phyloP scores from a whole-genome alignment of 768 basidiomycete genomes.

The Lactarius quietus region DNA sequence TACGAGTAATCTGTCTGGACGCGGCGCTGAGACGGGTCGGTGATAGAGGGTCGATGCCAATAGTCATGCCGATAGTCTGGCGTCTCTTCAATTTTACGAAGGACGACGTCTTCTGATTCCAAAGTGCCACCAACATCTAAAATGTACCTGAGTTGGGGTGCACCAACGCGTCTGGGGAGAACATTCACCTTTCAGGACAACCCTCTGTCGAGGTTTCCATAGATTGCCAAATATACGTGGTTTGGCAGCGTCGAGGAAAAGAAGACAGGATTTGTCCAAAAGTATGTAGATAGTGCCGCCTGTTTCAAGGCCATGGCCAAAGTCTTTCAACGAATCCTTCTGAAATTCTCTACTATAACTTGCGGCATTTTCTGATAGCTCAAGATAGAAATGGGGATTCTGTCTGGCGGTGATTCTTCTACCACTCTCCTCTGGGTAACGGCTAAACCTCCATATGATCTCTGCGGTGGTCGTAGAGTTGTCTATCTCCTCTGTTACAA shows the following conservation, averaged over 20 bases:
- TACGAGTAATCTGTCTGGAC: background rate
- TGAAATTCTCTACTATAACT: background rate
- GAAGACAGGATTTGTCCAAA: background rate
- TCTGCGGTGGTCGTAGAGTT: background rate
- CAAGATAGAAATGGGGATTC: background rate
- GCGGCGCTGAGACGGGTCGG: background rate
- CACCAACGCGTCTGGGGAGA: background rate
- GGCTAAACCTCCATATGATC: constrained; percentile 1
- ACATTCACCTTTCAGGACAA: constrained; percentile 11
- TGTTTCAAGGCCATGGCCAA: background rate
- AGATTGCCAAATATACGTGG: constrained; percentile 9
- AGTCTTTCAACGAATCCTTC: background rate
- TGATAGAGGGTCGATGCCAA: background rate
- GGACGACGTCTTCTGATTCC: background rate
- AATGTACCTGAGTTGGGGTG: background rate
- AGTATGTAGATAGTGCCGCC: background rate
- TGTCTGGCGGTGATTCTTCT: background rate
- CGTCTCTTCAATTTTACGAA: background rate
- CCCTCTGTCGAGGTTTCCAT: constrained; percentile 4
- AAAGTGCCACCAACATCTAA: background rate
- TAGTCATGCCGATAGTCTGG: background rate
- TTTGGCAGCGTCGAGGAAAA: background rate
- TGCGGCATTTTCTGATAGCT: background rate
- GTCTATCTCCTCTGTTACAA: background rate
- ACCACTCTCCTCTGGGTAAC: background rate